These are phyloP conservation scores for Vitis hybrid DNA, from an alignment of 177 flowering plant species.

Conservation along the genomic window DNA sequence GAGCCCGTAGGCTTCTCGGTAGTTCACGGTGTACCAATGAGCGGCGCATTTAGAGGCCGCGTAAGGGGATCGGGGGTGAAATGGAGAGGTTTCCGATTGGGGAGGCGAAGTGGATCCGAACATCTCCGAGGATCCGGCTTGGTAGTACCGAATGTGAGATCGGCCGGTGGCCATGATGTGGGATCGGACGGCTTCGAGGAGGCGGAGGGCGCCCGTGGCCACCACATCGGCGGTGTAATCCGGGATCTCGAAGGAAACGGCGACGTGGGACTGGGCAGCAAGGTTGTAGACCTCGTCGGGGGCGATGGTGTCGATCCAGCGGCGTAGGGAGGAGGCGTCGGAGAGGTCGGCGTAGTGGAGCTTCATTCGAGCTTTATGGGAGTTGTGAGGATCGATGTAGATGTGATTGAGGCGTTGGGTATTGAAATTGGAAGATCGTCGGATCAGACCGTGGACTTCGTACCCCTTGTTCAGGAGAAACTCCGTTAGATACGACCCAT, in stretches of 20 bases:
- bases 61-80: conserved; percentile 94
- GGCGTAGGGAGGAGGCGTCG: conserved; percentile 97
- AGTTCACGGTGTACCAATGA: conserved; percentile 96
- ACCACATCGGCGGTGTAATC: conserved; percentile 97
- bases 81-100: conserved; percentile 73
- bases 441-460: conserved; percentile 91
- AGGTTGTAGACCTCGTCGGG: conserved; percentile 97
- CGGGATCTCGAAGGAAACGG: conserved; percentile 96
- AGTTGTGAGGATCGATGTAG: conserved; percentile 95
- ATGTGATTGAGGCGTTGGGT: conserved; percentile 96
- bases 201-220: conserved; percentile 90
- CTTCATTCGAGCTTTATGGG: conserved; percentile 73
- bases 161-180: conserved; percentile 76
- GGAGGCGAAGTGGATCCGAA: conserved; percentile 97
- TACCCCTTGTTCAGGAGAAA: conserved; percentile 79
- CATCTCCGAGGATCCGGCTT: conserved; percentile 97
- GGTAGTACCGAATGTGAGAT: conserved; percentile 63
- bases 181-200: conserved; percentile 85
- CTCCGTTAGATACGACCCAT: conserved; percentile 94
- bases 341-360: conserved; percentile 93
- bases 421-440: conserved; percentile 94
- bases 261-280: conserved; percentile 98
- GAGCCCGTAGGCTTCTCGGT: conserved; percentile 86
- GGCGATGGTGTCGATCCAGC: conserved; percentile 74
- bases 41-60: conserved; percentile 95